Evolutionary conservation across 2,329 filamentous ascomycete genomes (phyloP), one percentile per base, ranked within the genome.

Genomic region (Microdochium trichocladiopsis): DNA sequence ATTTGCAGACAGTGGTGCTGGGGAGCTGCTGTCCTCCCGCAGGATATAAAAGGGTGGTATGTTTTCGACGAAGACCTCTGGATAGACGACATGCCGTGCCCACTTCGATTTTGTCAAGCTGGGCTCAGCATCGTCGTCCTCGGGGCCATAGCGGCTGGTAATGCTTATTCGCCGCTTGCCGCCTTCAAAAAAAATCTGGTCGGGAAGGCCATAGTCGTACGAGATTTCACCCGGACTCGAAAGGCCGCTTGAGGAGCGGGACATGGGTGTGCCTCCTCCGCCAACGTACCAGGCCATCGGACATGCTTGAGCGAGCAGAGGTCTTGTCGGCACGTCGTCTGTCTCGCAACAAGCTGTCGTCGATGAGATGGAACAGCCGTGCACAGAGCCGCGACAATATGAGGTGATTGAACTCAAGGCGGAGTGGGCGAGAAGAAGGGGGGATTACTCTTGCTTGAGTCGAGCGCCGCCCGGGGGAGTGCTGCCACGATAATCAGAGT

Each of bases 151-250:
- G 50, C 64, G 62, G 43, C 69, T 66, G 50, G 63, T 61, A 49
- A 68, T 60, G 58, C 66, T 69, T 52, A 69, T 64, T 25, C 69
- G 66, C 49, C 71, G 69, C 61, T 74, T 74, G 53, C 66, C 71
- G 53, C 62, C 66, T 24, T 63, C 61, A 54, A 65, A 52, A 56
- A 69, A 66, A 33, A 61, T 63, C 47, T 52, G 53, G 49, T 53
- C 55, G 50, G 58, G 57, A 50, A 53, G 51, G 50, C 53, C 55
- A 49, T 56, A 52, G 49, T 57, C 41, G 22, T 45, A 22, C 4
- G 6, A 9, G 14, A 23, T 16, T 12, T 45, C 55, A 50, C 54
- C 58, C 51, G 53, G 60, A 45, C 63, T 56, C 52, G 59, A 62
- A 53, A 61, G 63, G 56, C 65, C 63, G 60, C 64, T 67, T 55